A percentile compares a stretch with the other conserved stretches of the same genome.
Conservation (phyloP, 257 asterid genomes). For the Hygrophila difformis region DNA sequence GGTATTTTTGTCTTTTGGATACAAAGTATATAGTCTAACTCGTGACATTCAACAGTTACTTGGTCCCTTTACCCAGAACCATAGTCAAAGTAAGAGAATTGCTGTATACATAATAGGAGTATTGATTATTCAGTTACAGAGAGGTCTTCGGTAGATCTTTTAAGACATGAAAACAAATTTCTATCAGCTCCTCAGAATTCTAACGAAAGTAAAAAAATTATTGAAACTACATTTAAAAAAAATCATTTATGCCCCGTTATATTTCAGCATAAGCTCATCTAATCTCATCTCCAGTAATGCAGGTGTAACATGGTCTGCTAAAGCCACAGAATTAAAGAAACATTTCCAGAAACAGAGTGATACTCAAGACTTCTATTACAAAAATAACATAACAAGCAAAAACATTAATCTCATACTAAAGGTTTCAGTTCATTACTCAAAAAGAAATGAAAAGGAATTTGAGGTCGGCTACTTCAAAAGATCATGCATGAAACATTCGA, state of each 20-base stretch:
- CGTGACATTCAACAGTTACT: not conserved
- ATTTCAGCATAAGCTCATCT: not conserved
- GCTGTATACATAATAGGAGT: too few relatives aligned
- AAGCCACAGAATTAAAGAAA: not conserved
- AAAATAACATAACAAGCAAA: too few relatives aligned
- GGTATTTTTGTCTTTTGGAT: too few relatives aligned
- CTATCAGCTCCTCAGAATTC: too few relatives aligned
- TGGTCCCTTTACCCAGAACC: too few relatives aligned
- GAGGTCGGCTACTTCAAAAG: slow-evolving; percentile 3
- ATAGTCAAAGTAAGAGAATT: too few relatives aligned
- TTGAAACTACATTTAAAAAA: not conserved
- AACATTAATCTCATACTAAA: too few relatives aligned
- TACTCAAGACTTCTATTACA: too few relatives aligned
- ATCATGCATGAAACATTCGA: not conserved
- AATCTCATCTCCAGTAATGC: not conserved
- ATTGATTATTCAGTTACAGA: too few relatives aligned
- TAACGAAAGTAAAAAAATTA: too few relatives aligned
- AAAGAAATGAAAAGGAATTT: slow-evolving; percentile 3
- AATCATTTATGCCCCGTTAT: not conserved
- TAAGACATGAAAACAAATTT: too few relatives aligned
- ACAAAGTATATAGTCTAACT: not conserved
- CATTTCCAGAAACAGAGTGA: not conserved
- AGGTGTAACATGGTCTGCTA: not conserved
- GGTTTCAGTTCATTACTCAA: slow-evolving; percentile 1
- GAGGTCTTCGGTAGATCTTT: too few relatives aligned